Base-by-base conservation (phyloP, 2,329 filamentous ascomycete genomes). In the Ramularia endophylla region DNA sequence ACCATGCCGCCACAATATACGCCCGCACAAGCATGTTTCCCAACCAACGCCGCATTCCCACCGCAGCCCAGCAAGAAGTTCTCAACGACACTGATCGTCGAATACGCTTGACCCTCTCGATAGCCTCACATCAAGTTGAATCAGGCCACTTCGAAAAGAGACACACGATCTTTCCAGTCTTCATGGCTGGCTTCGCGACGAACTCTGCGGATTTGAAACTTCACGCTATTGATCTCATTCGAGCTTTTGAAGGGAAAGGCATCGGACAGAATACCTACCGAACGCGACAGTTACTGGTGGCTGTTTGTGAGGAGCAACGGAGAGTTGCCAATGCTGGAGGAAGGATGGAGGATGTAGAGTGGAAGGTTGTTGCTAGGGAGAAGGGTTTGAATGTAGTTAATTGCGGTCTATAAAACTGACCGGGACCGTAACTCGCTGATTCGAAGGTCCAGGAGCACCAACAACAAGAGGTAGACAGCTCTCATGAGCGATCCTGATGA, bases 21-120 rank as follows among this genome's bases (percentile, higher is more conserved):
- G 67, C 69, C n/a, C 69, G 71, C 41, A 75, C 71, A 4, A 72
- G 68, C 50, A 71, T 78, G 66, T 76, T 69, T 63, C 65, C 68
- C 3, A 59, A 62, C 4, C 74, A 78, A 55, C 56, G 65, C 2
- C 50, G 65, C 8, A 63, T 70, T 16, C 64, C 60, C 2, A 61
- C 58, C 7, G 60, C 63, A 12, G 56, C 62, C 19, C 47, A 51
- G 13, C 20, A 37, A 25, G 44, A 52, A 12, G 56, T 64, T 15
- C 55, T 65, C 25, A 48, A 58, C 17, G 68, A 75, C 46, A 67
- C 74, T 30, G 62, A 65, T 11, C 59, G 65, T 28, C 71, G 71
- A 25, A 64, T 65, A 13, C 52, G 58, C 8, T 61, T 67, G 29
- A 72, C 77, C 34, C 54, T 75, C 2, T 60, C 66, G 8, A 59